Evolutionary conservation across 768 basidiomycete genomes (phyloP).

Genomic region (Russula brevipes): DNA sequence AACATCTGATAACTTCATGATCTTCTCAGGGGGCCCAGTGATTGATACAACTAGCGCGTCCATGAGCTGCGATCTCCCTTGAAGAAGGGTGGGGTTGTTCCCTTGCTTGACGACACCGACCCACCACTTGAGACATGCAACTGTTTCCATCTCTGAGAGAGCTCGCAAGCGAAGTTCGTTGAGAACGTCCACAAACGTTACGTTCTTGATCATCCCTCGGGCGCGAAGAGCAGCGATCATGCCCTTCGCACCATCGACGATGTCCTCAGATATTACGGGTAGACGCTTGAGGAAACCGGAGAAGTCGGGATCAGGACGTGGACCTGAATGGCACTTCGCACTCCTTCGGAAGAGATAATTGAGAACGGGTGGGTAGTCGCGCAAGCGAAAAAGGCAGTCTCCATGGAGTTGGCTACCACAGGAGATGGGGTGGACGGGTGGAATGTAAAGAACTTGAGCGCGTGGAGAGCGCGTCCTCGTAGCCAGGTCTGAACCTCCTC

Average conservation of each 20-base stretch:
- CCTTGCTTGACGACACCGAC: conserved; percentile 40
- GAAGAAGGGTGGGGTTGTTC: conserved; percentile 35
- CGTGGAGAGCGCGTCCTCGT: conserved; percentile 61
- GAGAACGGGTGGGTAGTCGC: conserved; percentile 48
- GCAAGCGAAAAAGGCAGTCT: conserved; percentile 75
- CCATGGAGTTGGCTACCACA: conserved; percentile 66
- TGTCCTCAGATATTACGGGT: conserved; percentile 62
- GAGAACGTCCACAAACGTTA: conserved; percentile 80
- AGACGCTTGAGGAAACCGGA: conserved; percentile 70
- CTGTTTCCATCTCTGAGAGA: conserved; percentile 63
- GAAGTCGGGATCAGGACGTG: conserved; percentile 67
- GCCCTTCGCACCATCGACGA: conserved; percentile 49
- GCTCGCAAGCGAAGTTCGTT: conserved; percentile 67
- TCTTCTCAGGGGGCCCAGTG: conserved; percentile 42
- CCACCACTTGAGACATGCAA: conserved; percentile 91
- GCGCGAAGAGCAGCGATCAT: conserved; percentile 60
- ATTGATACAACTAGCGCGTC: conserved; percentile 61
- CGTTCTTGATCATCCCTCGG: conserved; percentile 61
- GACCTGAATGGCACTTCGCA: conserved; percentile 59
- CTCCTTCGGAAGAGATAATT: conserved; percentile 70
- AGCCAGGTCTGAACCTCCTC: conserved; percentile 48
- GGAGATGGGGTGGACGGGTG: conserved; percentile 80
- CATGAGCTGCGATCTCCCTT: conserved; percentile 57
- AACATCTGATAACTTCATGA: conserved; percentile 66
- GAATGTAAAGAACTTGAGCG: conserved; percentile 87